These are phyloP conservation scores for Schizothecium vesticola DNA, from an alignment of 495 filamentous ascomycete genomes.

Conservation along the genomic window DNA sequence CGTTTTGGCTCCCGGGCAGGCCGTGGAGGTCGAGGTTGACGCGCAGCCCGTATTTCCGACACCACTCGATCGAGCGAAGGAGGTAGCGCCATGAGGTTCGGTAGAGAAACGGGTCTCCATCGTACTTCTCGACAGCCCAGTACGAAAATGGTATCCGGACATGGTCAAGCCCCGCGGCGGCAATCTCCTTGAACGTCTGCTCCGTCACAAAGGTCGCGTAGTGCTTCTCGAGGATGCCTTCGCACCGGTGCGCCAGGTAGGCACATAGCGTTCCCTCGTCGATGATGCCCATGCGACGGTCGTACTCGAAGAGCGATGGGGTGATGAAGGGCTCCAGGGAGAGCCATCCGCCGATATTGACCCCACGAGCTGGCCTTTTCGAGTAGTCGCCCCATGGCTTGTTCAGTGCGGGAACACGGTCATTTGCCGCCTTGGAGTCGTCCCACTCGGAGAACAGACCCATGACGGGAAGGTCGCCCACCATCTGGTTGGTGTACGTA, in stretches of 20 bases:
- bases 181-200: slow-evolving; percentile 76
- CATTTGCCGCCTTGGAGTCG: slow-evolving; percentile 72
- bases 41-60: slow-evolving; percentile 85
- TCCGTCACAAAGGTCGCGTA: slow-evolving; percentile 85
- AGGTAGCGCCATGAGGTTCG: slow-evolving; percentile 92
- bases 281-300: slow-evolving; percentile 56
- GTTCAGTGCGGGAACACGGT: slow-evolving; percentile 71
- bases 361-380: slow-evolving; percentile 71
- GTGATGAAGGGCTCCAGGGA: slow-evolving; percentile 92
- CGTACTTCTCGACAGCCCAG: slow-evolving; percentile 86
- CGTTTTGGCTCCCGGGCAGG: slow-evolving; percentile 78
- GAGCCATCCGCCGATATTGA: slow-evolving; percentile 95
- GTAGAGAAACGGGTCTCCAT: slow-evolving; percentile 81
- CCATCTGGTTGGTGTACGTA: slow-evolving; percentile 80
- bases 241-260: slow-evolving; percentile 59
- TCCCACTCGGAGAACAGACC: slow-evolving; percentile 84
- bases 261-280: slow-evolving; percentile 82
- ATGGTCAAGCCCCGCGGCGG: slow-evolving; percentile 87
- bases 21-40: slow-evolving; percentile 93
- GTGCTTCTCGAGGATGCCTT: slow-evolving; percentile 72
- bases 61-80: slow-evolving; percentile 85
- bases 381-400: slow-evolving; percentile 71
- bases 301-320: slow-evolving; percentile 82
- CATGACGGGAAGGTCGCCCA: slow-evolving; percentile 85
- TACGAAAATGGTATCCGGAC: slow-evolving; percentile 93